These are phyloP conservation scores for Aspergillus fumigatiaffinis DNA, from an alignment of 2,329 filamentous ascomycete species.

Conservation along the genomic window DNA sequence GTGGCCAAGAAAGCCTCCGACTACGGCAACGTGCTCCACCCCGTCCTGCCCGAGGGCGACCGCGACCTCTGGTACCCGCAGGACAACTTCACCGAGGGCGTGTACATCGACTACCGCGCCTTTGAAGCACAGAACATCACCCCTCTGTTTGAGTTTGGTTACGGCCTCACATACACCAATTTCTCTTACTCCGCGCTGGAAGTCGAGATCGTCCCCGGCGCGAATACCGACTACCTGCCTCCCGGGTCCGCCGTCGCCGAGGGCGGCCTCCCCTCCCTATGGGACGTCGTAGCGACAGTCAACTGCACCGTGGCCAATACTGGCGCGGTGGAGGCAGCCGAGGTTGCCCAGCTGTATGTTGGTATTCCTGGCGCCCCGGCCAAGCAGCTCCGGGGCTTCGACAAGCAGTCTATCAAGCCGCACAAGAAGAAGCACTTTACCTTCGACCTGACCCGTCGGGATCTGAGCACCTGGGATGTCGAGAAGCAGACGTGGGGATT, in stretches of 20 bases:
- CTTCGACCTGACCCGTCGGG: conserved; percentile 43
- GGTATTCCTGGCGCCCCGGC: conserved; percentile 34
- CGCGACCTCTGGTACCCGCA: conserved; percentile 6
- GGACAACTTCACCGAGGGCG: conserved; percentile 49
- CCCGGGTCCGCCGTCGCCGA: neutral
- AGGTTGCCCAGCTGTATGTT: conserved; percentile 57
- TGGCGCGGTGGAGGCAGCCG: conserved; percentile 44
- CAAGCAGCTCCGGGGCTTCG: conserved; percentile 49
- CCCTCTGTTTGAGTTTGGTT: conserved; percentile 55
- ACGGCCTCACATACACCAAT: conserved; percentile 53
- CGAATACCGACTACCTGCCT: conserved; percentile 46
- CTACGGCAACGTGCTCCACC: conserved; percentile 38
- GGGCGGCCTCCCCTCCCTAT: neutral
- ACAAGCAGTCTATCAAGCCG: conserved; percentile 44
- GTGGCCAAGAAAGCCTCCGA: conserved; percentile 54
- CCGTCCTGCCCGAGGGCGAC: neutral
- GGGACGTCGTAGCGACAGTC: conserved; percentile 28
- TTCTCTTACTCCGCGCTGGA: conserved; percentile 48
- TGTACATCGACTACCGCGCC: conserved; percentile 53
- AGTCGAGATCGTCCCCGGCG: conserved; percentile 19
- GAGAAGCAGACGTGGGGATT: conserved; percentile 26
- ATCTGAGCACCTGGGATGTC: conserved; percentile 36
- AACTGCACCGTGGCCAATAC: conserved; percentile 49
- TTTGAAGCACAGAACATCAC: conserved; percentile 49
- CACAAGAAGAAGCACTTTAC: conserved; percentile 37